Conservation (phyloP, 1,139 yeast genomes). For the Hanseniaspora sp. region DNA sequence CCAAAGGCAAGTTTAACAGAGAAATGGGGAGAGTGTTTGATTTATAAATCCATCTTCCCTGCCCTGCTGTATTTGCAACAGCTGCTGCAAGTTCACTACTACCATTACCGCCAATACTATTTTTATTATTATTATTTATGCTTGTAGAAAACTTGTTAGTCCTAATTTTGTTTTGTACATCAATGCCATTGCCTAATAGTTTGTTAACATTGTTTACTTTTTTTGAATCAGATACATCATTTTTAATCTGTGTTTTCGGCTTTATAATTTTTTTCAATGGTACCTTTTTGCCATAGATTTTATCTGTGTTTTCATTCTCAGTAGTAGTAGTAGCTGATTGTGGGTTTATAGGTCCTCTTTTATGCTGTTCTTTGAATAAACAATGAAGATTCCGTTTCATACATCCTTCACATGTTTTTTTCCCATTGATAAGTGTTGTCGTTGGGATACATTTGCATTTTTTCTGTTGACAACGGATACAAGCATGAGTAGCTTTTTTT, state of each 20-base stretch:
- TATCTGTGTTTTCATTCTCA: background rate
- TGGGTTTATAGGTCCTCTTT: conserved; percentile 5
- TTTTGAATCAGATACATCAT: background rate
- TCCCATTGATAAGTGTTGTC: background rate
- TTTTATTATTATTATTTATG: background rate
- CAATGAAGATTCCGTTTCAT: background rate
- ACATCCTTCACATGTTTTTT: conserved; percentile 1
- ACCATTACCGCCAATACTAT: background rate
- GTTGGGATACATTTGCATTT: conserved; percentile 10
- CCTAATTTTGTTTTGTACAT: too few species aligned
- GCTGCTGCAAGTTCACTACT: background rate
- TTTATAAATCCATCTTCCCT: background rate
- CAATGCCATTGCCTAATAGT: too few species aligned
- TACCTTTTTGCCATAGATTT: too few species aligned
- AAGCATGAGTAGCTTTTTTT: conserved; percentile 8
- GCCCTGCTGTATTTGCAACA: background rate
- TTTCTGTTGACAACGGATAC: conserved; percentile 8
- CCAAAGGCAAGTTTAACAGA: background rate
- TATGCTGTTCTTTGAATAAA: conserved; percentile 3
- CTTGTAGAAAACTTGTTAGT: too few species aligned
- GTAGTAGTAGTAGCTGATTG: background rate
- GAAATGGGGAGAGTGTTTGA: background rate
- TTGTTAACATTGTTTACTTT: too few species aligned
- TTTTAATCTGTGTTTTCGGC: background rate
- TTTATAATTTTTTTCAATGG: too few species aligned